Evolutionary conservation across 169 alveolate genomes (phyloP), one percentile per base, ranked within the genome.

Genomic region (Blepharisma undulans): DNA sequence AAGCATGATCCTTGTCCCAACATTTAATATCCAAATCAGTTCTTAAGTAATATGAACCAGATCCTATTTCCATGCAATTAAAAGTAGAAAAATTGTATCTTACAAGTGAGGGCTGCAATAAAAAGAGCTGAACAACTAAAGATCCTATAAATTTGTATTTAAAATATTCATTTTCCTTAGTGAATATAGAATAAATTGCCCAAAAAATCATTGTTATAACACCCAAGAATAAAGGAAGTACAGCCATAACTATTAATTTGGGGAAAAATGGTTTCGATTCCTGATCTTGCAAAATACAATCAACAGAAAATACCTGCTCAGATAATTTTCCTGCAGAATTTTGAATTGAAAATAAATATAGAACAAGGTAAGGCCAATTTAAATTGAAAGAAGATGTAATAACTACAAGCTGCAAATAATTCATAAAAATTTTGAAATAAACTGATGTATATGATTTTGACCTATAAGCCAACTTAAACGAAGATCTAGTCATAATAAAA

Each of bases 31-130:
- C 7, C 77, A 93, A 30, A 32, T 79, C 85, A 18, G 91, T 85
- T 12, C 61, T 33, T 16, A 91, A 34, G 61, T 90, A 78, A 5
- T n/a, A 36, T n/a, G 78, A 92, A 8, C 90, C 95, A 72, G 79
- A 8, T 22, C 29, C 72, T 18, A 90, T 22, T 61, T 30, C 90
- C 82, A 32, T 92, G 78, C 77, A 80, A 33, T 25, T 7, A 36
- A 81, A 30, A 4, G 72, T 72, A 21, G 84, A 60, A 21, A 92
- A 66, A 76, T 33, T 80, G 66, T 21, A 18, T 29, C 36, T 88
- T 16, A 77, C 34, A 7, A 91, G 32, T 7, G 61, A 77, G 7
- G 94, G 92, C 48, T 91, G 94, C 12, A 91, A n/a, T 59, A 91
- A 30, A 48, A 91, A 91, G 19, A 90, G 27, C 4, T 90, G 25